Percentiles rank a stretch among this genome's conserved stretches.
Evolutionary conservation across 352 stramenopile genomes (phyloP).

Genomic region (Halophytophthora batemanensis): DNA sequence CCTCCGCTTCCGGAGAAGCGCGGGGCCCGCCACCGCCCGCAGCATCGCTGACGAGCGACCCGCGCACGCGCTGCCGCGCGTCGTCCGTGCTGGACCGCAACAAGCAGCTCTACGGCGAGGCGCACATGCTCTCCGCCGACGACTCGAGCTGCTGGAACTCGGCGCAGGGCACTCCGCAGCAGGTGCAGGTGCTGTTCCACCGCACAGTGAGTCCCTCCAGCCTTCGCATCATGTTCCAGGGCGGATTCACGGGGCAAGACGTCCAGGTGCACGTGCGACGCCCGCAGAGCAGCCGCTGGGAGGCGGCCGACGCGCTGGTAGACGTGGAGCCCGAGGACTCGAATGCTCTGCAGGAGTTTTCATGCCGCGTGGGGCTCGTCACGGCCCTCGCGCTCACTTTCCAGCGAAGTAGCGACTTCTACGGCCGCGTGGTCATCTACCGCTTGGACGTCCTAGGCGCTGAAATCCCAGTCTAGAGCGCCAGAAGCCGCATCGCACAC

Average conservation of each 20-base stretch:
- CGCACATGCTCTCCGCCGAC: conserved; percentile 49
- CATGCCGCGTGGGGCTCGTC: conserved; percentile 19
- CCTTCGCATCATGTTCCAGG: conserved; percentile 72
- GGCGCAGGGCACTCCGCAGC: conserved; percentile 59
- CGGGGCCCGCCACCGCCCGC: neutral
- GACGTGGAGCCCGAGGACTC: conserved; percentile 42
- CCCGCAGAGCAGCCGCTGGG: conserved; percentile 17
- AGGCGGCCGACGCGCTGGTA: conserved; percentile 7
- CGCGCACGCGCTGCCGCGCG: conserved; percentile 49
- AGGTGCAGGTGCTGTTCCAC: conserved; percentile 60
- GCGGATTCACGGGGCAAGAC: conserved; percentile 68
- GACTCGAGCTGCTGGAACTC: conserved; percentile 70
- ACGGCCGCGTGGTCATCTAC: conserved; percentile 71
- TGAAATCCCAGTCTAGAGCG: too few species aligned
- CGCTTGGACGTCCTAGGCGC: conserved; percentile 39
- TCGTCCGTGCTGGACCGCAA: conserved; percentile 74
- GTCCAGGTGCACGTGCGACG: conserved; percentile 36
- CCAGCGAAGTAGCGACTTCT: conserved; percentile 67
- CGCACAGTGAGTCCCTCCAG: conserved; percentile 35
- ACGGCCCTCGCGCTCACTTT: conserved; percentile 51
- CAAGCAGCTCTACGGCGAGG: conserved; percentile 50
- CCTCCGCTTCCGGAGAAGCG: conserved; percentile 1
- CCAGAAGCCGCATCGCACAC: too few species aligned
- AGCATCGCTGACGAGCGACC: conserved; percentile 31
- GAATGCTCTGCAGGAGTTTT: conserved; percentile 57